A percentile compares a stretch with the other conserved stretches of the same genome.
Evolutionary conservation across 371 early-diverging fungal genomes (phyloP).

Genomic region (Parasitella parasitica): DNA sequence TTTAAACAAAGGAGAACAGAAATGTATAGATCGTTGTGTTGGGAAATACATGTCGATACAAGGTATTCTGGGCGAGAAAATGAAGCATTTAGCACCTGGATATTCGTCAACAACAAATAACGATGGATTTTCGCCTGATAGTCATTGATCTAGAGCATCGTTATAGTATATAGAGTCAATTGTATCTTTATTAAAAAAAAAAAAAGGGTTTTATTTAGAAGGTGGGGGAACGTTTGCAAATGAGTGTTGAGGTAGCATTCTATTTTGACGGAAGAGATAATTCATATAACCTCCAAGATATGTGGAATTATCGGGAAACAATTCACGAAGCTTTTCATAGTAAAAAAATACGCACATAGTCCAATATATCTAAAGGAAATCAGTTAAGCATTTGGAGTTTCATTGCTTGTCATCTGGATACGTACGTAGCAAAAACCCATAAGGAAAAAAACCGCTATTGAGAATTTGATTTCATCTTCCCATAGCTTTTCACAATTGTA

Average conservation of each 20-base stretch:
- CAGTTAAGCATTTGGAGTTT: too few relatives aligned
- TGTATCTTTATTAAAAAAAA: constrained; percentile 1
- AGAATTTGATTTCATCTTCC: constrained; percentile 43
- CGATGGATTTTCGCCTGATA: constrained; percentile 7
- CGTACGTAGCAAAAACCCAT: constrained; percentile 36
- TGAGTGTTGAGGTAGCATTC: not conserved
- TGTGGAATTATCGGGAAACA: constrained; percentile 1
- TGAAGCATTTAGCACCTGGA: constrained; percentile 49
- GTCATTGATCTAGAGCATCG: not conserved
- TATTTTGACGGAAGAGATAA: constrained; percentile 3
- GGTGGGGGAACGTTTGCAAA: not conserved
- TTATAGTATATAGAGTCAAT: not conserved
- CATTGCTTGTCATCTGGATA: too few relatives aligned
- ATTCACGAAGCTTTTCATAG: constrained; percentile 30
- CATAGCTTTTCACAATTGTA: constrained; percentile 42
- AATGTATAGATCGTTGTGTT: constrained; percentile 93
- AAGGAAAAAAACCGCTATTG: constrained; percentile 29
- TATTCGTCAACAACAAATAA: constrained; percentile 2
- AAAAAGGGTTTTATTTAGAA: not conserved
- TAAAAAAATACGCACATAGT: constrained; percentile 38
- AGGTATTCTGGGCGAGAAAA: constrained; percentile 68
- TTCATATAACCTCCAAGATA: constrained; percentile 6
- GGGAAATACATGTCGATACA: constrained; percentile 83
- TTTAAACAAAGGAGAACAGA: constrained; percentile 94
- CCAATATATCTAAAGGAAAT: constrained; percentile 33